These are phyloP conservation scores for Dactylonectria macrodidyma DNA, from an alignment of 2,329 filamentous ascomycete genomes.

Conservation along the genomic window DNA sequence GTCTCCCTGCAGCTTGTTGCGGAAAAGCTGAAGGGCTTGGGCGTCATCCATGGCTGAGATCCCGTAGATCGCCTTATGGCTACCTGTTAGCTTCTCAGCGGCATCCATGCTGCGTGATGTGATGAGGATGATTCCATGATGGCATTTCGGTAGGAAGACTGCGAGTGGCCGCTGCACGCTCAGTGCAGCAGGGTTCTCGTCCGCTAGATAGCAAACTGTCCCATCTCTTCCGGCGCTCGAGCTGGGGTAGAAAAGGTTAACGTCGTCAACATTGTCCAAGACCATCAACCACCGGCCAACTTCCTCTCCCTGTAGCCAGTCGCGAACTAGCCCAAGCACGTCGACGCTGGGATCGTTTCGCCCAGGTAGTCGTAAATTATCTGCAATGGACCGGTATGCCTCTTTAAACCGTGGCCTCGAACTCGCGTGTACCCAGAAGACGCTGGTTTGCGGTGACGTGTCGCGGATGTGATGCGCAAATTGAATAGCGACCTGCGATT, in stretches of 20 bases:
- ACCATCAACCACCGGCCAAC: conserved; percentile 43
- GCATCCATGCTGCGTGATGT: conserved; percentile 35
- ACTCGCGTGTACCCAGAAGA: conserved; percentile 57
- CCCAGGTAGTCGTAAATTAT: conserved; percentile 42
- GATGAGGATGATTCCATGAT: conserved; percentile 37
- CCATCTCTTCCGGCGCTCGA: neutral
- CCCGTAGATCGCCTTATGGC: conserved; percentile 5
- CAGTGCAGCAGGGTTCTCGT: conserved; percentile 1
- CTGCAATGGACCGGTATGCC: conserved; percentile 53
- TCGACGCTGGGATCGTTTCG: conserved; percentile 50
- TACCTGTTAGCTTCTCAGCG: conserved; percentile 32
- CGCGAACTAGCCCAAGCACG: conserved; percentile 50
- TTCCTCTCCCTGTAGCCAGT: conserved; percentile 47
- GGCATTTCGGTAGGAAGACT: neutral
- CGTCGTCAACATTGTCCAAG: conserved; percentile 42
- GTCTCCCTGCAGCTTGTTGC: conserved; percentile 41
- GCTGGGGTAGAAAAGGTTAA: conserved; percentile 22
- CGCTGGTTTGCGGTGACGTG: conserved; percentile 44
- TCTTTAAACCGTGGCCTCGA: conserved; percentile 53
- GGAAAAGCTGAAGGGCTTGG: conserved; percentile 45
- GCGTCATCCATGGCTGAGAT: neutral
- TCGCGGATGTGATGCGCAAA: conserved; percentile 51
- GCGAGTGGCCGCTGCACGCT: conserved; percentile 13
- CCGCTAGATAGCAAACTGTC: neutral
- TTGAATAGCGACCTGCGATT: conserved; percentile 53